phyloP scores from a whole-genome alignment of 768 basidiomycete species.

The Chlorophyllum brunneum region DNA sequence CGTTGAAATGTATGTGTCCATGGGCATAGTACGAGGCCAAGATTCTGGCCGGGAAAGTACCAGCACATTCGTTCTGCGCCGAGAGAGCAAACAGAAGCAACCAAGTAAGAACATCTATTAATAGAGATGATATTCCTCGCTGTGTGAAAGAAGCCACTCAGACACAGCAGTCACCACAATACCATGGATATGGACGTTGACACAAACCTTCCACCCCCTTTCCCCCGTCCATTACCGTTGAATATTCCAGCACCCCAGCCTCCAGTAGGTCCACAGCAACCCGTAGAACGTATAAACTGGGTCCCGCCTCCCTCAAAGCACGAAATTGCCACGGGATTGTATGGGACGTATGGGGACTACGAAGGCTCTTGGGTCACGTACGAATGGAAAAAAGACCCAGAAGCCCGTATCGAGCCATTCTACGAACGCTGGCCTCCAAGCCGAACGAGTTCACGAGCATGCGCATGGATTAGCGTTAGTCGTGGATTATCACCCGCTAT shows the following conservation, averaged over 20 bases:
- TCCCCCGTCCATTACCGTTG: too few species aligned
- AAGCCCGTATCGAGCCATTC: constrained; percentile 23
- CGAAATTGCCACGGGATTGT: constrained; percentile 9
- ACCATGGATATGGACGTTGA: not conserved
- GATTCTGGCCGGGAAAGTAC: too few species aligned
- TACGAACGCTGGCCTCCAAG: constrained; percentile 36
- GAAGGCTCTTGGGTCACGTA: constrained; percentile 11
- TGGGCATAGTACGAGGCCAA: too few species aligned
- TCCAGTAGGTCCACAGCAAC: not conserved
- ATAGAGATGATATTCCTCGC: too few species aligned
- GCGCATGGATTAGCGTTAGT: constrained; percentile 32
- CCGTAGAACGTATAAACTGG: too few species aligned
- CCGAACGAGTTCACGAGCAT: constrained; percentile 26
- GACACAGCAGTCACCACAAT: not conserved
- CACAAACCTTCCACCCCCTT: not conserved
- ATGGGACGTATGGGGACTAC: constrained; percentile 20
- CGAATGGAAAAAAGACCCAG: constrained; percentile 16
- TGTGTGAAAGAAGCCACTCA: too few species aligned
- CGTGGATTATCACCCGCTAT: constrained; percentile 16
- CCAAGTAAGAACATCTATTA: too few species aligned
- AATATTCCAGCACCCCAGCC: too few species aligned
- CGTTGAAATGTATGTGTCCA: too few species aligned
- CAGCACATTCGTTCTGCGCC: too few species aligned
- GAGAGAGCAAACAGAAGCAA: too few species aligned
- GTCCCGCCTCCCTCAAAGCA: constrained; percentile 17